Percentiles rank a stretch among this genome's conserved stretches.
Conservation (phyloP, 495 filamentous ascomycete genomes). For the Trypethelium eluteriae region DNA sequence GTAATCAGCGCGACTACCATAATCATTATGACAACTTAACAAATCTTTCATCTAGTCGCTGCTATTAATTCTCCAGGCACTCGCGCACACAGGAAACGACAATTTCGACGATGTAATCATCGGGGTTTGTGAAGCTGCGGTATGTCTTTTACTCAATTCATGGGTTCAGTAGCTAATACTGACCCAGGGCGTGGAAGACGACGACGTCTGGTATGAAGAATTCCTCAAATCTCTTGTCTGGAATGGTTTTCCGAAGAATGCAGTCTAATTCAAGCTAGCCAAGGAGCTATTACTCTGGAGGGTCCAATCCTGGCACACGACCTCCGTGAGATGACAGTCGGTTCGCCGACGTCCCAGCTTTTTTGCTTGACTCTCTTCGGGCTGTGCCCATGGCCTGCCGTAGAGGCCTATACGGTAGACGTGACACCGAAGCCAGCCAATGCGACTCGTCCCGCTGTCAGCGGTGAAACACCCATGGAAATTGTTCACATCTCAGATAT, state of each 20-base stretch:
- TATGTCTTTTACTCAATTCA: not conserved
- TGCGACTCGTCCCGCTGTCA: constrained; percentile 36
- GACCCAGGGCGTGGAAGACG: not conserved
- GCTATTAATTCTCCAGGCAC: not conserved
- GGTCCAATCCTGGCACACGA: constrained; percentile 44
- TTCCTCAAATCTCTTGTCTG: not conserved
- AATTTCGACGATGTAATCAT: constrained; percentile 1
- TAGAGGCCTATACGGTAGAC: constrained; percentile 41
- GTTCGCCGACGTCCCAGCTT: constrained; percentile 43
- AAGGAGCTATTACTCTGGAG: constrained; percentile 31
- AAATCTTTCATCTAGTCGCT: not conserved
- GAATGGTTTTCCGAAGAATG: not conserved
- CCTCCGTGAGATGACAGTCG: constrained; percentile 40
- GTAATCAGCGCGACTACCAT: not conserved
- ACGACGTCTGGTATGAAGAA: not conserved
- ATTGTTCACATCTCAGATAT: constrained; percentile 52
- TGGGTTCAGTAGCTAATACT: not conserved
- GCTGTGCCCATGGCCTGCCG: constrained; percentile 43
- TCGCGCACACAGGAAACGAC: constrained; percentile 1
- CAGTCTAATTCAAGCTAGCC: not conserved
- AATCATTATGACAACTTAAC: not conserved
- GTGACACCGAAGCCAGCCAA: constrained; percentile 39
- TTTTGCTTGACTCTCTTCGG: constrained; percentile 45
- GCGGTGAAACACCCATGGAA: constrained; percentile 41
- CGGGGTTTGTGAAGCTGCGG: not conserved